These are phyloP conservation scores for Helotiales sp. DNA, from an alignment of 2,329 filamentous ascomycete genomes.

Conservation along the genomic window DNA sequence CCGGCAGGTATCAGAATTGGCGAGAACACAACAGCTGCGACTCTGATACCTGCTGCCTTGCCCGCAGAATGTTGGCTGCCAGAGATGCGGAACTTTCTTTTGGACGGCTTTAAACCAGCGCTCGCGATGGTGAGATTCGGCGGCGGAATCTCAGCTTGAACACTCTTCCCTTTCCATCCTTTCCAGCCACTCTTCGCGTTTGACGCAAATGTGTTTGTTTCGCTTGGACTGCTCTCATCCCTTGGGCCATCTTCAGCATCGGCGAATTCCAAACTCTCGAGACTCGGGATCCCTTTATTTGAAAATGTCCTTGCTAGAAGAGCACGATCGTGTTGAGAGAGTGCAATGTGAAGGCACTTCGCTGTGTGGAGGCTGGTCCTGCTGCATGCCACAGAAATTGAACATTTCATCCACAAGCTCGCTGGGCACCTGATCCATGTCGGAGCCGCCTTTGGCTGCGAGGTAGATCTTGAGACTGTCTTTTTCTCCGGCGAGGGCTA, in stretches of 20 bases:
- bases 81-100: not conserved
- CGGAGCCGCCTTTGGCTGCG: not conserved
- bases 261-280: conserved; percentile 16
- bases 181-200: conserved; percentile 5
- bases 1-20: not conserved
- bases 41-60: not conserved
- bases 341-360: conserved; percentile 19
- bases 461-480: conserved; percentile 14
- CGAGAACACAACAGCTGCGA: not conserved
- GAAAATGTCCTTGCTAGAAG: conserved; percentile 10
- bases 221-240: not conserved
- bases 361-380: conserved; percentile 13
- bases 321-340: conserved; percentile 10
- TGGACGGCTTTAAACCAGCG: not conserved
- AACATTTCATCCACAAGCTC: conserved; percentile 21
- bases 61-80: not conserved
- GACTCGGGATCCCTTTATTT: conserved; percentile 17
- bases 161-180: not conserved
- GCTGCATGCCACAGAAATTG: conserved; percentile 17
- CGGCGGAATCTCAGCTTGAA: not conserved
- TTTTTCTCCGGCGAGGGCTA: conserved; percentile 9
- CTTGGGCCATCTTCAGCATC: not conserved
- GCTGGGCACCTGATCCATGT: conserved; percentile 4
- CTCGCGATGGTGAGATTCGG: not conserved
- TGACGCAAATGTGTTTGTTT: not conserved